phyloP scores from a whole-genome alignment of 2,329 filamentous ascomycete species.

The Stemphylium lycopersici region DNA sequence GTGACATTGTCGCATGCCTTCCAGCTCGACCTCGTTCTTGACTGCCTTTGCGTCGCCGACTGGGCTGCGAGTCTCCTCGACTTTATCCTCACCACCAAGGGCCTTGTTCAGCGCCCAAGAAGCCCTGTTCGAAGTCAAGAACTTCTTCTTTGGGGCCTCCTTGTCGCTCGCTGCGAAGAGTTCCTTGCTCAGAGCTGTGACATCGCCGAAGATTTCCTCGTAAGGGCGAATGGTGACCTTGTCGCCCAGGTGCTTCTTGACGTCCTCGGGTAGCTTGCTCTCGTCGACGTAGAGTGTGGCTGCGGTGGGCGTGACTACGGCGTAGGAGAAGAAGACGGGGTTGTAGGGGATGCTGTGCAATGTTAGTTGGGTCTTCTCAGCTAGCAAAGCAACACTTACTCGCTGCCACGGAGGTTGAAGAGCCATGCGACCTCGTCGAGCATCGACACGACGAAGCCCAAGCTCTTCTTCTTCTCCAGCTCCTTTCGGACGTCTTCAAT shows the following conservation, averaged over 20 bases:
- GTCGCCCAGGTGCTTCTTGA: slow-evolving; percentile 70
- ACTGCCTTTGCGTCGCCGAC: slow-evolving; percentile 90
- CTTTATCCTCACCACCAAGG: slow-evolving; percentile 81
- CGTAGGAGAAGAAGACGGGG: slow-evolving; percentile 97
- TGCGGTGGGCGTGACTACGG: slow-evolving; percentile 76
- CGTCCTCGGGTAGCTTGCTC: slow-evolving; percentile 73
- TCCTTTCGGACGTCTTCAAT: slow-evolving; percentile 88
- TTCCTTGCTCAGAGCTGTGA: slow-evolving; percentile 65
- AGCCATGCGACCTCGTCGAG: slow-evolving; percentile 97
- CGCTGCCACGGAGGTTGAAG: slow-evolving; percentile 94
- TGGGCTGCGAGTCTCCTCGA: slow-evolving; percentile 86
- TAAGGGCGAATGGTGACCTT: slow-evolving; percentile 82
- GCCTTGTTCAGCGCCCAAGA: slow-evolving; percentile 92
- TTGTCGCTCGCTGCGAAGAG: slow-evolving; percentile 44
- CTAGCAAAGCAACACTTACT: slow-evolving; percentile 55
- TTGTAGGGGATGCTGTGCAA: slow-evolving; percentile 81
- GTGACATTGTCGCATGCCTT: slow-evolving; percentile 93
- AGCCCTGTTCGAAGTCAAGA: slow-evolving; percentile 83
- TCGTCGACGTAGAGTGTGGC: slow-evolving; percentile 86
- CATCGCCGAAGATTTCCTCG: slow-evolving; percentile 77
- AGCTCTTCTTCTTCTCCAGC: slow-evolving; percentile 84
- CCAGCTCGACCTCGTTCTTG: slow-evolving; percentile 88
- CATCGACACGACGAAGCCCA: slow-evolving; percentile 90
- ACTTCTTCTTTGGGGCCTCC: slow-evolving; percentile 61
- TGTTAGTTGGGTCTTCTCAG: slow-evolving; percentile 12